phyloP scores from a whole-genome alignment of 2,329 filamentous ascomycete genomes.

The Colletotrichum cordylinicola region DNA sequence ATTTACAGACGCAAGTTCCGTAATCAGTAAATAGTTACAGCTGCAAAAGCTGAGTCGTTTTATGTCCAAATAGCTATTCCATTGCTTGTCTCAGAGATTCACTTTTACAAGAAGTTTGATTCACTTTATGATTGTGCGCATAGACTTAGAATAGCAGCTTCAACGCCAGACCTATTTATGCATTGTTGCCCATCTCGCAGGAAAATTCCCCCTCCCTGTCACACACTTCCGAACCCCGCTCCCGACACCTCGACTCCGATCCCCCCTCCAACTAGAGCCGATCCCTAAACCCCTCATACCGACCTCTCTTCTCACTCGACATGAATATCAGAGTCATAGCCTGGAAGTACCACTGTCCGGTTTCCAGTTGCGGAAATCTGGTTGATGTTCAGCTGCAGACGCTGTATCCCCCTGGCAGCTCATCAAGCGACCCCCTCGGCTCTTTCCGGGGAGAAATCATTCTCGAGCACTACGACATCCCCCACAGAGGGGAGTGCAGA shows the following conservation, averaged over 20 bases:
- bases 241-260: background rate
- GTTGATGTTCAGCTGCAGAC: background rate
- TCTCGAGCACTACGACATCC: background rate
- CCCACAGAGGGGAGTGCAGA: background rate
- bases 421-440: background rate
- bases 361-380: background rate
- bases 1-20: background rate
- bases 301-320: background rate
- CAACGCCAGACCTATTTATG: background rate
- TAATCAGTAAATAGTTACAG: background rate
- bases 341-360: background rate
- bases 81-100: background rate
- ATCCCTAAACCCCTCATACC: background rate
- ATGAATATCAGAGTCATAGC: background rate
- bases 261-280: background rate
- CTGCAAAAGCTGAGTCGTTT: background rate
- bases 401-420: background rate
- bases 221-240: background rate
- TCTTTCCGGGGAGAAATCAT: background rate
- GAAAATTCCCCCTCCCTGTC: background rate
- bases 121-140: background rate
- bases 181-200: background rate
- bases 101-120: background rate
- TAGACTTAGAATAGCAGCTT: rapidly evolving
- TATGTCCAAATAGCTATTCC: background rate